Base-by-base conservation (phyloP, 495 filamentous ascomycete species). In the Aspergillus wentii region DNA sequence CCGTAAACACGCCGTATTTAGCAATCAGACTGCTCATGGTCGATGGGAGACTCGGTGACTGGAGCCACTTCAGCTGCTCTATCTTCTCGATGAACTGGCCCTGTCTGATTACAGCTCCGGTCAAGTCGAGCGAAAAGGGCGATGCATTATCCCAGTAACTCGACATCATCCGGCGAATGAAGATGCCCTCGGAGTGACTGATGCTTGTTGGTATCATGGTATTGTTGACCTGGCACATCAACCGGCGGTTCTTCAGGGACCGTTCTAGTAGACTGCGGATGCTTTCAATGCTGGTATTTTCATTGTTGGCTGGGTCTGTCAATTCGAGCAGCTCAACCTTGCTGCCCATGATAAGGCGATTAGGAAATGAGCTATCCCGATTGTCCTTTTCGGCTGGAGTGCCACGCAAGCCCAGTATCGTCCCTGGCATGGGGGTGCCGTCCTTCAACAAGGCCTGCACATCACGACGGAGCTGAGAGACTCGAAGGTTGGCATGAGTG, bases 51-150 rank as follows among this genome's bases (percentile, higher is more conserved):
- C 79, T 67, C 1, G 85, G 78, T 17, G 77, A 80, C 56, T 83
- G 83, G 11, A 89, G 67, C 85, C 86, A 86, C 63, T 85, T 79
- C 34, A 87, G 76, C 26, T 78, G 67, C 52, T 78, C 69, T 84
- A 94, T 92, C 62, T 94, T 94, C 26, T 86, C 75, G 21, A 89
- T 64, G 49, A 94, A 95, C 15, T 75, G 69, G 1, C 82, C 77
- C 51, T 95, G 89, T 1, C 88, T 76, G 48, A 91, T 75, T 14
- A 94, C 86, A 2, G 87, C 88, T 14, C 82, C 81, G 17, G 79
- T 64, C 4, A 95, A 79, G 49, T 92, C 85, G 3, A 91, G 66
- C 2, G 76, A 79, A 44, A 91, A 89, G 0, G 68, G 63, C 3
- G 76, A 78, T 20, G 66, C 69, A 48, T 91, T 94, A 27, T 81